Base-by-base conservation (phyloP, 768 basidiomycete species). In the Steccherinum ochraceum region DNA sequence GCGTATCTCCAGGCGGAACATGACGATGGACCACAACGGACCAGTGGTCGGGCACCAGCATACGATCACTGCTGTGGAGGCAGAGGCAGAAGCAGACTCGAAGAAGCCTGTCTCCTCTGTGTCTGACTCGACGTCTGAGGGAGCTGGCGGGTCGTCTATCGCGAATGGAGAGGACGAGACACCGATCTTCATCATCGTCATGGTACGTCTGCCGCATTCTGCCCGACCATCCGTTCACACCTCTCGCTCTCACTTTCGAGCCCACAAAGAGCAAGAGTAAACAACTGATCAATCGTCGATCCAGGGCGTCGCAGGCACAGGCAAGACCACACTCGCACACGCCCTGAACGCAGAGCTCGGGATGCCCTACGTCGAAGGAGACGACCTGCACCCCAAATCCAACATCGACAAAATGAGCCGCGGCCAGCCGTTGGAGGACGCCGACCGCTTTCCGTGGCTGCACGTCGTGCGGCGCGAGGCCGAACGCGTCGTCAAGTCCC, bases 391-490 rank as follows among this genome's bases (percentile, higher is more conserved):
- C 63, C 87, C 93, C 0, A 61, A 72, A 20, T 66, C 77, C 12
- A 95, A 95, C 66, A 78, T 95, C 40, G 83, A 79, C 24, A 98
- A 97, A 76, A 96, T 97, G 93, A 69, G 81, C 3, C 62, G 69
- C 1, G 92, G 92, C 0, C 67, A 72, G 20, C 86, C 93, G 3
- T 71, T 98, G 56, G 83, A 74, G 2, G 93, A 96, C 61, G 76
- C 70, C 2, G 93, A 96, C 63, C 83, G 93, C 18, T 73, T 78
- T 56, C 92, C 93, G 0, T 97, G 95, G 94, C 76, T 98, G 3
- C 76, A 75, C 50, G 66, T 75, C 43, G 83, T 96, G 46, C 81
- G 92, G 48, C 64, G 63, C 4, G 83, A 78, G 1, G 89, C 83
- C 1, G 80, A 82, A 62, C 60, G 74, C 11, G 68, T 66, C 26